Conservation (phyloP, 2,329 filamentous ascomycete genomes). For the Decorospora gaudefroyi region DNA sequence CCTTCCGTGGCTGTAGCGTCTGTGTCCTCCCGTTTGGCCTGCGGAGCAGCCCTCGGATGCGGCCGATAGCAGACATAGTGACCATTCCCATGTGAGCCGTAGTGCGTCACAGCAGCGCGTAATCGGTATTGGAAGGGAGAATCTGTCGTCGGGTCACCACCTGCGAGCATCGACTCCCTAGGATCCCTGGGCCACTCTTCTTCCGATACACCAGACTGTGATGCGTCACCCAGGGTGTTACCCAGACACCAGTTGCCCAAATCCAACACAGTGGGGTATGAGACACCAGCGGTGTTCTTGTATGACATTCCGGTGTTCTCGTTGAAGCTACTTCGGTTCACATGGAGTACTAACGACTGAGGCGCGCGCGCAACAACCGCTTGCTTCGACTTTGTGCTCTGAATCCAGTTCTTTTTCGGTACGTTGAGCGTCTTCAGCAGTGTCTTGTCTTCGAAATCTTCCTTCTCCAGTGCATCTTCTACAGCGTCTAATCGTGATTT, state of each 20-base stretch:
- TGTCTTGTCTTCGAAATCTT: constrained; percentile 68
- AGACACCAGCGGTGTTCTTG: constrained; percentile 81
- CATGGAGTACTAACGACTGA: constrained; percentile 78
- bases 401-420: constrained; percentile 67
- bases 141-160: constrained; percentile 42
- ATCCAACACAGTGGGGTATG: constrained; percentile 75
- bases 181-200: constrained; percentile 76
- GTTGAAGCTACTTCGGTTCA: constrained; percentile 91
- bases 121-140: constrained; percentile 67
- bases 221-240: constrained; percentile 48
- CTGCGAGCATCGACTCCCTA: constrained; percentile 71
- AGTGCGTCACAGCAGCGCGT: constrained; percentile 83
- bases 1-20: no score
- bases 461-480: constrained; percentile 72
- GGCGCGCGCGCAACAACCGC: constrained; percentile 83
- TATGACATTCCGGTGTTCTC: constrained; percentile 76
- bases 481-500: constrained; percentile 66
- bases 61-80: constrained; percentile 93
- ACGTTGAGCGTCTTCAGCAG: constrained; percentile 54
- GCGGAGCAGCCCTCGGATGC: constrained; percentile 53
- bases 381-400: constrained; percentile 86
- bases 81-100: constrained; percentile 88
- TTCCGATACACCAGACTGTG: constrained; percentile 41
- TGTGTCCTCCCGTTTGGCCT: no score
- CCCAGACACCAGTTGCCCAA: constrained; percentile 85